phyloP scores from a whole-genome alignment of 192 early-diverging fungal species.

The Geranomyces michiganensis region DNA sequence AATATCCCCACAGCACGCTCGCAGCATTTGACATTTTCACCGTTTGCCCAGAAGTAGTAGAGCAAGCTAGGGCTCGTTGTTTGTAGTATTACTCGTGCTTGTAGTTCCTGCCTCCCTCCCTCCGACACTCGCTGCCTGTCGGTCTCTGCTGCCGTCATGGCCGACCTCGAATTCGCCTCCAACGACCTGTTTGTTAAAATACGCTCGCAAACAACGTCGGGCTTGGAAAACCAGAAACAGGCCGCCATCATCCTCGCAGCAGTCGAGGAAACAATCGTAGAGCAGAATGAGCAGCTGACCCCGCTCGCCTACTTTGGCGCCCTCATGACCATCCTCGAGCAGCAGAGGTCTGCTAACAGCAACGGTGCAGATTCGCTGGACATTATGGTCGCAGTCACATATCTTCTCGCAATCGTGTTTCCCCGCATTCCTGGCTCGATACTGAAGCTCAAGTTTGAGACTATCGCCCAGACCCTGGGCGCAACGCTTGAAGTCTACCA shows the following conservation, averaged over 20 bases:
- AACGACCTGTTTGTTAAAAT: constrained; percentile 40
- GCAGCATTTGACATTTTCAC: too few species aligned
- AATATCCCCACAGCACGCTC: too few species aligned
- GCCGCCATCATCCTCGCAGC: constrained; percentile 52
- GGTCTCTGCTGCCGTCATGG: not conserved
- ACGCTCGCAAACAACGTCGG: constrained; percentile 72
- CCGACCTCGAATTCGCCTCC: constrained; percentile 20
- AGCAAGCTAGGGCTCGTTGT: too few species aligned
- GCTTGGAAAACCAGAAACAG: constrained; percentile 84
- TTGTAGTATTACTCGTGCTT: too few species aligned
- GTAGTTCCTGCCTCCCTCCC: too few species aligned
- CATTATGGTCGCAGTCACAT: constrained; percentile 66
- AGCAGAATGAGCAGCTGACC: constrained; percentile 67
- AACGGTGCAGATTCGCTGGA: constrained; percentile 6
- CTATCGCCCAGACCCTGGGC: constrained; percentile 47
- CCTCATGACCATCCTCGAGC: constrained; percentile 74
- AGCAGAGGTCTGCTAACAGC: constrained; percentile 47
- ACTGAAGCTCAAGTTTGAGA: constrained; percentile 48
- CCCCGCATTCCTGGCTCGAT: constrained; percentile 47
- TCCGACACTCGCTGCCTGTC: too few species aligned
- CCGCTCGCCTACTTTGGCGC: constrained; percentile 91
- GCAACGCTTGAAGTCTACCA: constrained; percentile 65
- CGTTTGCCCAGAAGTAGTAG: too few species aligned
- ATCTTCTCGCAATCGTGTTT: constrained; percentile 80
- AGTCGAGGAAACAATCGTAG: constrained; percentile 72